Evolutionary conservation across 805 yeast genomes (phyloP).

Genomic region (Candida hungchunana): DNA sequence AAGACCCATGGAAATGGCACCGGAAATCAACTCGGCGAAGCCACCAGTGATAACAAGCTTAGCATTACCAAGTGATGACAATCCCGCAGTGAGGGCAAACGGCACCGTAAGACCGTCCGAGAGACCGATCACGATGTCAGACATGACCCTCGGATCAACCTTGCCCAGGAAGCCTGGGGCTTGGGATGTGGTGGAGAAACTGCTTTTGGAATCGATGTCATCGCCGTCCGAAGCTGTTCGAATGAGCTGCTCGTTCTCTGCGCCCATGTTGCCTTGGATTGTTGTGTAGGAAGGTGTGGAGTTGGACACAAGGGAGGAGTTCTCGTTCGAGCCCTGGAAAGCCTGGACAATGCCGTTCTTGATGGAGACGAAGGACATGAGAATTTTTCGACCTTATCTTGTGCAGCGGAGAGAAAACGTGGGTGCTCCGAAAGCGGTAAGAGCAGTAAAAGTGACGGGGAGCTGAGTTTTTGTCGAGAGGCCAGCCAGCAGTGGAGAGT

Average conservation of each 20-base stretch:
- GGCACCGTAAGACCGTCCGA: slow-evolving; percentile 97
- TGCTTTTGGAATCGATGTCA: slow-evolving; percentile 9
- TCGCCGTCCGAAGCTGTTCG: neutral
- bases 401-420: slow-evolving; percentile 3
- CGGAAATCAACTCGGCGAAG: slow-evolving; percentile 93
- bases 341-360: slow-evolving; percentile 24
- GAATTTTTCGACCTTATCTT: too few relatives aligned
- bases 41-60: slow-evolving; percentile 96
- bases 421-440: slow-evolving; percentile 1
- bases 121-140: slow-evolving; percentile 88
- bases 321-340: slow-evolving; percentile 11
- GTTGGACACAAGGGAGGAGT: too few relatives aligned
- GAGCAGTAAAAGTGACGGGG: neutral
- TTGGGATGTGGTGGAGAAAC: slow-evolving; percentile 3
- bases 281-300: too few relatives aligned
- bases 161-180: slow-evolving; percentile 39
- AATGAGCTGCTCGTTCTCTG: slow-evolving; percentile 5
- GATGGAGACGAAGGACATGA: slow-evolving; percentile 26
- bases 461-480: neutral
- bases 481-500: too few relatives aligned
- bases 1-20: slow-evolving; percentile 96
- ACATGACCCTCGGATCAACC: slow-evolving; percentile 88
- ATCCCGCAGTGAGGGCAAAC: slow-evolving; percentile 96
- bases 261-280: too few relatives aligned
- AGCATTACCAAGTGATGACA: slow-evolving; percentile 85